A percentile compares a stretch with the other conserved stretches of the same genome.
phyloP scores from a whole-genome alignment of 805 yeast species.

The Phaffomyces antillensis region DNA sequence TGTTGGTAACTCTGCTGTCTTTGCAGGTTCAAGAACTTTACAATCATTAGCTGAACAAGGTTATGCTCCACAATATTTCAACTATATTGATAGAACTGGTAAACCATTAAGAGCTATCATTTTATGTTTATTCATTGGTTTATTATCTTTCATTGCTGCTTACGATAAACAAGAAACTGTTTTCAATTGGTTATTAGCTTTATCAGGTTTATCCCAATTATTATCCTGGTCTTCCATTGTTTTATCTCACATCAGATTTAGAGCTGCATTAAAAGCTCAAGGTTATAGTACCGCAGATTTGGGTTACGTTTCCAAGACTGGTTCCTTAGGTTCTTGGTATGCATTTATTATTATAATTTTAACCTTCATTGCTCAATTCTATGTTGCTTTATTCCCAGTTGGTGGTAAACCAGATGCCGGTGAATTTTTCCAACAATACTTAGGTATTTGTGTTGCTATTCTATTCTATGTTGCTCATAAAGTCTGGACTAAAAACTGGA shows the following conservation, averaged over 20 bases:
- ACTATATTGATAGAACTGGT: constrained; percentile 48
- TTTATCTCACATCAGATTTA: constrained; percentile 47
- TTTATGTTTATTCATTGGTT: constrained; percentile 43
- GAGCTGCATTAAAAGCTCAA: constrained; percentile 49
- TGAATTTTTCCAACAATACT: constrained; percentile 44
- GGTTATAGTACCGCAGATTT: constrained; percentile 40
- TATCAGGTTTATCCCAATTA: constrained; percentile 54
- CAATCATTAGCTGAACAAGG: constrained; percentile 53
- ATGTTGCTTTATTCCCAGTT: constrained; percentile 58
- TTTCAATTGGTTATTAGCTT: constrained; percentile 57
- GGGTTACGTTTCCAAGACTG: constrained; percentile 44
- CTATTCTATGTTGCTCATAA: constrained; percentile 39
- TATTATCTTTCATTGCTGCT: constrained; percentile 60
- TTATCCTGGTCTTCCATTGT: constrained; percentile 59
- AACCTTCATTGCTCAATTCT: constrained; percentile 51
- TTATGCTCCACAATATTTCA: constrained; percentile 46
- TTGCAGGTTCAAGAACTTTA: constrained; percentile 40
- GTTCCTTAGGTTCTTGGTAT: constrained; percentile 44
- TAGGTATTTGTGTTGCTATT: constrained; percentile 40
- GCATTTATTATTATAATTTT: constrained; percentile 41
- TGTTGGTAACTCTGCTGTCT: constrained; percentile 53
- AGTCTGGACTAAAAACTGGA: constrained; percentile 31
- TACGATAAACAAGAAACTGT: constrained; percentile 49
- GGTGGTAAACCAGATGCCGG: constrained; percentile 31
- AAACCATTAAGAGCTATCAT: constrained; percentile 52